These are phyloP conservation scores for Blastocystis sp. DNA, from an alignment of 352 stramenopile genomes.

Conservation along the genomic window DNA sequence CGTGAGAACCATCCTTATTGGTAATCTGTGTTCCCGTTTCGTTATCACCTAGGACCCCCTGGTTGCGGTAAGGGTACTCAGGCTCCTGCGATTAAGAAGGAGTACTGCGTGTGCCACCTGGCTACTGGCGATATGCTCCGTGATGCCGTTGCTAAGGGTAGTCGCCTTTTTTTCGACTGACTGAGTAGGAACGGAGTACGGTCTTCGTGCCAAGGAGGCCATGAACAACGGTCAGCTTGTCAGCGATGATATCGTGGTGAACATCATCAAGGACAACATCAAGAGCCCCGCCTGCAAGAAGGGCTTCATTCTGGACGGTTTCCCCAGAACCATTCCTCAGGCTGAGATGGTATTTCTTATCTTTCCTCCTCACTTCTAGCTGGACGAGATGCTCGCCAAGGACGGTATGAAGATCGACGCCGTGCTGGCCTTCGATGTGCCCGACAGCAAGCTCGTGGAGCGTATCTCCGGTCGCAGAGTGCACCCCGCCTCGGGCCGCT, in stretches of 20 bases:
- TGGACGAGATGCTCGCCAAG: slow-evolving; percentile 91
- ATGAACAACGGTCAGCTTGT: slow-evolving; percentile 92
- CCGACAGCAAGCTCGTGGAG: slow-evolving; percentile 90
- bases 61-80: slow-evolving; percentile 98
- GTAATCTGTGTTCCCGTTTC: slow-evolving; percentile 72
- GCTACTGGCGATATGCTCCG: slow-evolving; percentile 98
- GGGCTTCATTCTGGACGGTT: slow-evolving; percentile 98
- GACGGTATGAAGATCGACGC: slow-evolving; percentile 82
- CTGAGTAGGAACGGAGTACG: slow-evolving; percentile 76
- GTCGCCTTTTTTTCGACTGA: neutral
- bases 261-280: slow-evolving; percentile 98
- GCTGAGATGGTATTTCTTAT: slow-evolving; percentile 81
- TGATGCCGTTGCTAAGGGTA: slow-evolving; percentile 88
- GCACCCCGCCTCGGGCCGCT: slow-evolving; percentile 88
- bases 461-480: slow-evolving; percentile 92
- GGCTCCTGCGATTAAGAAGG: slow-evolving; percentile 91
- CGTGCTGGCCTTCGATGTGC: slow-evolving; percentile 91
- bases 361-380: slow-evolving; percentile 72
- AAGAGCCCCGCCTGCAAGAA: slow-evolving; percentile 90
- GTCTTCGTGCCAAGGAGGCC: slow-evolving; percentile 78
- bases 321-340: slow-evolving; percentile 94
- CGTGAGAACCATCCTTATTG: slow-evolving; percentile 88
- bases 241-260: slow-evolving; percentile 97
- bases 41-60: slow-evolving; percentile 79
- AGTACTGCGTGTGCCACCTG: slow-evolving; percentile 95